A percentile compares a stretch with the other conserved stretches of the same genome.
phyloP scores from a whole-genome alignment of 1,139 yeast species.

The Geotrichum candidum region DNA sequence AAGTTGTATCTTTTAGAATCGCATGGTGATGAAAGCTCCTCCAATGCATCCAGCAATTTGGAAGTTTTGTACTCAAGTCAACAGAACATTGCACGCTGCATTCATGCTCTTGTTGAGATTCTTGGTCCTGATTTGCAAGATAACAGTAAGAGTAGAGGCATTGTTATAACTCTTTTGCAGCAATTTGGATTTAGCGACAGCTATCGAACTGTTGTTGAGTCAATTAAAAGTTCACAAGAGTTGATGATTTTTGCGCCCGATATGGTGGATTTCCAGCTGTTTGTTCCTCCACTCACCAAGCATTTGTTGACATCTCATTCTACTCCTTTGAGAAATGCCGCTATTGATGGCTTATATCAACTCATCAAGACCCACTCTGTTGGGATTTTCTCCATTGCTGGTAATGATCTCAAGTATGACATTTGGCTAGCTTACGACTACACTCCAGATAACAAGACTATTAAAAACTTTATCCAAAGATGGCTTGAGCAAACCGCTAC shows the following conservation, averaged over 20 bases:
- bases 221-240: slow-evolving; percentile 29
- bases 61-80: slow-evolving; percentile 42
- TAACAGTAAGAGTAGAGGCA: slow-evolving; percentile 22
- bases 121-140: slow-evolving; percentile 47
- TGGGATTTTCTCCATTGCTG: slow-evolving; percentile 31
- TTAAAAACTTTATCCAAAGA: slow-evolving; percentile 30
- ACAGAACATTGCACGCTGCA: slow-evolving; percentile 39
- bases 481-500: slow-evolving; percentile 37
- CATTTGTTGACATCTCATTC: slow-evolving; percentile 22
- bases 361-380: slow-evolving; percentile 33
- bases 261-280: slow-evolving; percentile 26
- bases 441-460: slow-evolving; percentile 29
- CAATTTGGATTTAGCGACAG: slow-evolving; percentile 29
- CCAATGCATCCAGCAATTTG: slow-evolving; percentile 44
- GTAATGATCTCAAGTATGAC: slow-evolving; percentile 30
- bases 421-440: slow-evolving; percentile 37
- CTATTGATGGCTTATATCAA: slow-evolving; percentile 37
- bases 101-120: slow-evolving; percentile 41
- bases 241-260: slow-evolving; percentile 32
- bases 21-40: slow-evolving; percentile 47
- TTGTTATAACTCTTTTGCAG: slow-evolving; percentile 29
- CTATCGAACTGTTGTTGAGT: slow-evolving; percentile 29
- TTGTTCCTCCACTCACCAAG: slow-evolving; percentile 28
- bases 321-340: slow-evolving; percentile 30
- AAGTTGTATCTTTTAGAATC: slow-evolving; percentile 46